Base-by-base conservation (phyloP, 306 rosid species). In the Mucuna pruriens region DNA sequence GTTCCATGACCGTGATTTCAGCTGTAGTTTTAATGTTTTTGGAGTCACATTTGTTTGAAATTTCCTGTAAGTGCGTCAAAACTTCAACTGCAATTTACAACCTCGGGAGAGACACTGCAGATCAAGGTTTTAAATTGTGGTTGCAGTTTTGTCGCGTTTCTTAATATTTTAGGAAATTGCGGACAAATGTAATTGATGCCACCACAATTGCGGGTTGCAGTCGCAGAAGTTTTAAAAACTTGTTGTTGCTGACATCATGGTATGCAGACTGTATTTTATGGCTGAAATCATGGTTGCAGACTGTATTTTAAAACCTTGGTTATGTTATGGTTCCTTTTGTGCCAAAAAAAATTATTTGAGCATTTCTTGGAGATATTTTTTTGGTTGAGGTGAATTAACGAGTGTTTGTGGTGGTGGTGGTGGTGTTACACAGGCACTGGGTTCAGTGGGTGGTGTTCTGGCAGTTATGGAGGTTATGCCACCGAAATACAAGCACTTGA, bases 381-480 rank as follows among this genome's bases (percentile, higher is more conserved):
- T 42, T 9, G 12, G 17, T 34, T 31, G 11, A 60, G 19, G 46
- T 73, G 20, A 79, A 52, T 62, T 52, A 55, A 71, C 2, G 48
- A 63, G 74, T 61, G 26, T 19, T 39, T 48, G 22, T 69, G 73
- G 71, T 64, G 44, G 22, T 69, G 73, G 71, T 64, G 44, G 64
- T 85, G 74, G 76, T 79, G 71, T 79, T 79, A 31, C 45, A 26
- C 84, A 92, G 98, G 94, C 94, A 5, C 73, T 91, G 25, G 97
- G 98, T 62, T 96, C 98, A 52, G 97, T 85, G 42, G 94, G 88
- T 29, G 98, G 98, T 81, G 94, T 90, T 29, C 34, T 92, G 83
- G 94, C 93, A 57, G 84, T 94, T 58, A 84, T 78, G 83, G 94
- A 92, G 85, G 90, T 87, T 70, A 87, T 94, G 64, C 97, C 97